Conservation (phyloP, 257 asterid species). For the Scutellaria minor region DNA sequence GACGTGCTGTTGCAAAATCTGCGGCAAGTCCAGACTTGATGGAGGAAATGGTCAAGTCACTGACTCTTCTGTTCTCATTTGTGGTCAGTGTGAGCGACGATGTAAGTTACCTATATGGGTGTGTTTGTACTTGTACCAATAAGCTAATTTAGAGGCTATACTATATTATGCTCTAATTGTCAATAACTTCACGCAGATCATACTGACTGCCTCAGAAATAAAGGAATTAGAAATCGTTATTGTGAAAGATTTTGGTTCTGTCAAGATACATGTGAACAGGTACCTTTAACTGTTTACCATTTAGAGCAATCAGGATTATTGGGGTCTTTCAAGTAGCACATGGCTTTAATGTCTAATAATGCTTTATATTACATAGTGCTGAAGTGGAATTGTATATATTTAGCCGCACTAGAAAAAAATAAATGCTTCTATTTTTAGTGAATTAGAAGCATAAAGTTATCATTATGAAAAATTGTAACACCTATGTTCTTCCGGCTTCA, state of each 20-base stretch:
- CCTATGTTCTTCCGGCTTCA: background rate
- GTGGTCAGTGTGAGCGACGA: conserved; percentile 79
- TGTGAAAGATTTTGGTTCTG: conserved; percentile 73
- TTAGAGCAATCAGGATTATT: background rate
- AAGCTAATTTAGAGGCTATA: conserved; percentile 16
- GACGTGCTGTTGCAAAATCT: conserved; percentile 84
- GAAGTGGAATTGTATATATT: conserved; percentile 2
- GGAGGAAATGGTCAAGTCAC: conserved; percentile 34
- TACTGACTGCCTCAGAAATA: conserved; percentile 57
- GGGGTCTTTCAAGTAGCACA: conserved; percentile 2
- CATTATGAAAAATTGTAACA: conserved; percentile 9
- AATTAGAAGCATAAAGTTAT: conserved; percentile 12
- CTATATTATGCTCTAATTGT: conserved; percentile 30
- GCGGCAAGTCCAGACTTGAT: conserved; percentile 50
- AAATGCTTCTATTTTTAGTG: conserved; percentile 15
- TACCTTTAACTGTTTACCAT: conserved; percentile 34
- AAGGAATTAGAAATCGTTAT: conserved; percentile 40
- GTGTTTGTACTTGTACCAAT: conserved; percentile 22
- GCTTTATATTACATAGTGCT: conserved; percentile 9
- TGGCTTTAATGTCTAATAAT: background rate
- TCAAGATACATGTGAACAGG: conserved; percentile 69
- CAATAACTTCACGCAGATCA: conserved; percentile 61
- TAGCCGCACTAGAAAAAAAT: background rate
- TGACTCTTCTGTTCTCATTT: conserved; percentile 43
- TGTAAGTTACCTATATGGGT: conserved; percentile 54